Conservation (phyloP, 2,329 filamentous ascomycete genomes). For the Clonostachys chloroleuca region DNA sequence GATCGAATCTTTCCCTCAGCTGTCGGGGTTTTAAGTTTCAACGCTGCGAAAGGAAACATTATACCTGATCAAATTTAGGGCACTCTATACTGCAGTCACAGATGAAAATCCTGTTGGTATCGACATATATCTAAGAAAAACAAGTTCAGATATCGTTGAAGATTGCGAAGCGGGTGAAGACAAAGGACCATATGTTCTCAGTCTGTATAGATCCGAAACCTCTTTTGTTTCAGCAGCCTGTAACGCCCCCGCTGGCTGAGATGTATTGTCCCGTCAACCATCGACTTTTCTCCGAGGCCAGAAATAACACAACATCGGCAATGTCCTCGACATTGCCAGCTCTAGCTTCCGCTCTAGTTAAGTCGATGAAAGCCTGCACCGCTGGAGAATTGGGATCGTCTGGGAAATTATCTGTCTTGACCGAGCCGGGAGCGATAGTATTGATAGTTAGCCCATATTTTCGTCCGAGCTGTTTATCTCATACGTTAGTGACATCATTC, state of each 20-base stretch:
- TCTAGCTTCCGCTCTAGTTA: constrained; percentile 23
- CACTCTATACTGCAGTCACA: too few relatives aligned
- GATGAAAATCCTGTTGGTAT: too few relatives aligned
- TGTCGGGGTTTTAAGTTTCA: too few relatives aligned
- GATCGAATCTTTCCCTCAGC: too few relatives aligned
- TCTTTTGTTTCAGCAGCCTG: background rate
- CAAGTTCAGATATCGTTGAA: too few relatives aligned
- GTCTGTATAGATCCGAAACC: too few relatives aligned
- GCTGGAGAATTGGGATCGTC: constrained; percentile 9
- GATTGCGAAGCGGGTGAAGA: too few relatives aligned
- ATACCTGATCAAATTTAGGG: too few relatives aligned
- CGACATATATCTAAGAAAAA: too few relatives aligned
- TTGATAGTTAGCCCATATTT: constrained; percentile 36
- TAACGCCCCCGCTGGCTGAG: constrained; percentile 28
- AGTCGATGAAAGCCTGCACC: constrained; percentile 7
- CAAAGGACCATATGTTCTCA: too few relatives aligned
- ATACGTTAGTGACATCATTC: background rate
- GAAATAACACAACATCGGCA: constrained; percentile 31
- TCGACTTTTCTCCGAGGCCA: constrained; percentile 29
- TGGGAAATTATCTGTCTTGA: constrained; percentile 23
- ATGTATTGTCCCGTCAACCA: constrained; percentile 40
- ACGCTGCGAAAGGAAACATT: too few relatives aligned
- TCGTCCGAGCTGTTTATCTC: constrained; percentile 17
- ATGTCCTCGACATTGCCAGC: constrained; percentile 30
- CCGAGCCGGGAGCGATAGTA: constrained; percentile 31